Evolutionary conservation across 306 rosid species (phyloP).

Genomic region (Fragaria nilgerrensis): DNA sequence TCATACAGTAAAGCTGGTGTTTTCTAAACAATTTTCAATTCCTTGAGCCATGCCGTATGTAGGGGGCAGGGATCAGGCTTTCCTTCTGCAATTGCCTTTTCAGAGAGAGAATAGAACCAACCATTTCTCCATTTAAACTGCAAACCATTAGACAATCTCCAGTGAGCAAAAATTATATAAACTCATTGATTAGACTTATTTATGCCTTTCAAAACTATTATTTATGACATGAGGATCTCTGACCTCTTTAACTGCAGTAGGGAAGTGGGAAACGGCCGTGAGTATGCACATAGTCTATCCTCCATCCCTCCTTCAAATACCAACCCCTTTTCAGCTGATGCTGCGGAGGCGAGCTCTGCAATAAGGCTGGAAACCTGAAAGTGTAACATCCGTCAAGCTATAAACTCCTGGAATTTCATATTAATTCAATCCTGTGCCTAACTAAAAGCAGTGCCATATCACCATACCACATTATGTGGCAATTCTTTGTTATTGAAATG

Average conservation of each 20-base stretch:
- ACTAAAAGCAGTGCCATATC: neutral
- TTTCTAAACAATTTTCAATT: conserved; percentile 57
- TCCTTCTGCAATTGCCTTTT: conserved; percentile 64
- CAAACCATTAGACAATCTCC: conserved; percentile 24
- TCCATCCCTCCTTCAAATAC: conserved; percentile 71
- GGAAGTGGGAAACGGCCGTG: conserved; percentile 89
- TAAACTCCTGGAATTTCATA: neutral
- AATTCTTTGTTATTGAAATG: neutral
- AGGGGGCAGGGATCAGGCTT: conserved; percentile 84
- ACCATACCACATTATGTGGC: neutral
- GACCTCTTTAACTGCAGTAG: conserved; percentile 98
- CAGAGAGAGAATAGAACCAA: conserved; percentile 77
- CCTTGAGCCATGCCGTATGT: conserved; percentile 81
- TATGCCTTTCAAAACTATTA: neutral
- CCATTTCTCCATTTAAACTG: conserved; percentile 99
- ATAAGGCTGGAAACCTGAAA: conserved; percentile 78
- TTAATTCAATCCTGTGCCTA: neutral
- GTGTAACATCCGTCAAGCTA: conserved; percentile 16
- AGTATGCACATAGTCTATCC: conserved; percentile 85
- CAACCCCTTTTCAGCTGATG: conserved; percentile 68
- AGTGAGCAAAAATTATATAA: conserved; percentile 3
- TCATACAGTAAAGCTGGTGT: neutral
- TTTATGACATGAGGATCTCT: neutral
- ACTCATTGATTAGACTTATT: conserved; percentile 1
- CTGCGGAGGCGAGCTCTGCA: conserved; percentile 70